Evolutionary conservation across 768 basidiomycete genomes (phyloP).

Genomic region (Pulveroboletus sp.): DNA sequence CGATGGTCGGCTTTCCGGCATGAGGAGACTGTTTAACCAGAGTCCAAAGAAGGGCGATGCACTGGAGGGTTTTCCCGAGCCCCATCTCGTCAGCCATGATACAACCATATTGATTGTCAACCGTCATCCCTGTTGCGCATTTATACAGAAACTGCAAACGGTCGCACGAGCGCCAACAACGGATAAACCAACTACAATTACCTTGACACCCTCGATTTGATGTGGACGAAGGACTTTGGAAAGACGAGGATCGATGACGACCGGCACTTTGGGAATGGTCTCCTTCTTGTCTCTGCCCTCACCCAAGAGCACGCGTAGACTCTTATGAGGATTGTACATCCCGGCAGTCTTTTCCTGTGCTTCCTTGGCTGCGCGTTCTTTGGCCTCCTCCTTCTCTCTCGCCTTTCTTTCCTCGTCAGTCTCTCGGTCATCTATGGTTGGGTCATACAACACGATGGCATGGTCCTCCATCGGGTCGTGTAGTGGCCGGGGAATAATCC

Average conservation of each 20-base stretch:
- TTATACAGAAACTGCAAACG: slow-evolving; percentile 80
- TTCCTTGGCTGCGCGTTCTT: slow-evolving; percentile 56
- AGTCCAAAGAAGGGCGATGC: slow-evolving; percentile 94
- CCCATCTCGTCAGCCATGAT: slow-evolving; percentile 99
- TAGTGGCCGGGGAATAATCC: slow-evolving; percentile 83
- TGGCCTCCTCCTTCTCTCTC: slow-evolving; percentile 68
- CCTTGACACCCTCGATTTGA: slow-evolving; percentile 98
- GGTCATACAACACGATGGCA: slow-evolving; percentile 95
- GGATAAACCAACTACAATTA: slow-evolving; percentile 30
- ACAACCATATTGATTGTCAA: slow-evolving; percentile 87
- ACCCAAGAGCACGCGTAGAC: slow-evolving; percentile 71
- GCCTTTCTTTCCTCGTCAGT: slow-evolving; percentile 81
- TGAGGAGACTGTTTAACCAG: slow-evolving; percentile 92
- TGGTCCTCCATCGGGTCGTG: slow-evolving; percentile 98
- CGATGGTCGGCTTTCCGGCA: slow-evolving; percentile 80
- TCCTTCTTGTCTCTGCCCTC: slow-evolving; percentile 65
- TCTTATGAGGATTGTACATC: slow-evolving; percentile 89
- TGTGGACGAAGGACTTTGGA: slow-evolving; percentile 89
- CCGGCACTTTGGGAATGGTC: slow-evolving; percentile 75
- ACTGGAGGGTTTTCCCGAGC: slow-evolving; percentile 93
- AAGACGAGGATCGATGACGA: slow-evolving; percentile 91
- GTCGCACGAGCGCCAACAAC: slow-evolving; percentile 2
- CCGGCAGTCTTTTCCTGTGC: slow-evolving; percentile 67
- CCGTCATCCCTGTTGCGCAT: slow-evolving; percentile 91
- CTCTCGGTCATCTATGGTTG: slow-evolving; percentile 89